A percentile compares a stretch with the other conserved stretches of the same genome.
Evolutionary conservation across 768 basidiomycete genomes (phyloP).

Genomic region (Lactarius tabidus): DNA sequence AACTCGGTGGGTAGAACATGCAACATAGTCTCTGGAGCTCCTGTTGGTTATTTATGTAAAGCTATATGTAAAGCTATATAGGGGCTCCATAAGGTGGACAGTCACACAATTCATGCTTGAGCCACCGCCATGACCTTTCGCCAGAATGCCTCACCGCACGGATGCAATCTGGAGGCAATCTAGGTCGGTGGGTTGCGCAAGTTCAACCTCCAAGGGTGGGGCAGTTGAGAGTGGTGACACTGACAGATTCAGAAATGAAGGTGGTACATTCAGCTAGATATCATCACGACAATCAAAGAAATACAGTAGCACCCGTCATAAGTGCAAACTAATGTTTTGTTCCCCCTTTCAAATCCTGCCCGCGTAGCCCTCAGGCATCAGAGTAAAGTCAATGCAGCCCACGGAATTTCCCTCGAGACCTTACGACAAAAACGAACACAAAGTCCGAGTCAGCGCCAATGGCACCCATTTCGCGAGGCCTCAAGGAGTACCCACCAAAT

Average conservation of each 20-base stretch:
- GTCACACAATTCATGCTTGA: too few relatives aligned
- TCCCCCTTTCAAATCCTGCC: background rate
- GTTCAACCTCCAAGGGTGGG: too few relatives aligned
- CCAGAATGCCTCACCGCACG: too few relatives aligned
- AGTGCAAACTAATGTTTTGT: background rate
- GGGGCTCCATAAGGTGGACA: too few relatives aligned
- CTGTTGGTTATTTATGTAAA: too few relatives aligned
- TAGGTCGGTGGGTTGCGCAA: too few relatives aligned
- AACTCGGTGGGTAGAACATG: conserved; percentile 53
- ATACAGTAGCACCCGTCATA: background rate
- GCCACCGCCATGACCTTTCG: too few relatives aligned
- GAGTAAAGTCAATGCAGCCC: conserved; percentile 22
- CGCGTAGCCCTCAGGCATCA: conserved; percentile 12
- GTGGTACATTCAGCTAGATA: background rate
- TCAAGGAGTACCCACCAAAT: background rate
- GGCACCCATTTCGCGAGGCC: background rate
- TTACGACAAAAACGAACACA: background rate
- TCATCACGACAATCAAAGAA: background rate
- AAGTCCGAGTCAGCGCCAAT: background rate
- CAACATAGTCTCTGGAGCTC: too few relatives aligned
- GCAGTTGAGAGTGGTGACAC: too few relatives aligned
- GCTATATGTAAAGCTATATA: too few relatives aligned
- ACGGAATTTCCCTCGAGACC: background rate
- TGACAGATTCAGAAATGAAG: too few relatives aligned
- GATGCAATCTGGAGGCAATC: too few relatives aligned